Evolutionary conservation across 75 land plant species (phyloP).

Genomic region (Cryptomeria japonica): DNA sequence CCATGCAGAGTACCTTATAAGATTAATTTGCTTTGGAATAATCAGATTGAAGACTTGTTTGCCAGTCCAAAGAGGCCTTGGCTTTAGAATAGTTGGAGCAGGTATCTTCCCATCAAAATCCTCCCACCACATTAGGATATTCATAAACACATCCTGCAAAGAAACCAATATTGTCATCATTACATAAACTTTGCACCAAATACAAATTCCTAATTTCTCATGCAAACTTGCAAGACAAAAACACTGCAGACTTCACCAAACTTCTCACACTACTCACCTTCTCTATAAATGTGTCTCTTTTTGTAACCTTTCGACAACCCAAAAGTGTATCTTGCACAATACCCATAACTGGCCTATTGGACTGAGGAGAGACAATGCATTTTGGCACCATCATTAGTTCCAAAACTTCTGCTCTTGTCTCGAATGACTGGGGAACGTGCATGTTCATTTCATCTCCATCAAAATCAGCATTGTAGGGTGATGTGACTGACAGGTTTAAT

Average conservation of each 20-base stretch:
- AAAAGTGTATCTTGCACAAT: constrained; percentile 97
- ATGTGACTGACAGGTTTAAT: constrained; percentile 92
- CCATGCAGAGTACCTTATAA: constrained; percentile 80
- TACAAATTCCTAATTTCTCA: neutral
- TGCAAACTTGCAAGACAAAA: neutral
- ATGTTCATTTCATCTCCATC: constrained; percentile 99
- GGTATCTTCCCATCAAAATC: constrained; percentile 99
- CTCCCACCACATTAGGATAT: constrained; percentile 99
- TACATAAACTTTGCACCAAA: neutral
- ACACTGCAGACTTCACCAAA: neutral
- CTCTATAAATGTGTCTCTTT: constrained; percentile 95
- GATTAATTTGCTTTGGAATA: constrained; percentile 98
- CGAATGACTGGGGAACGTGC: constrained; percentile 99
- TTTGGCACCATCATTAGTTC: constrained; percentile 99
- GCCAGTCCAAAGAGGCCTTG: constrained; percentile 97
- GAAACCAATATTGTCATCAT: neutral
- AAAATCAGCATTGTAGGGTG: constrained; percentile 99
- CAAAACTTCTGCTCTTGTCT: constrained; percentile 93
- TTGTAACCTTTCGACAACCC: constrained; percentile 96
- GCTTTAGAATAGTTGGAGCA: constrained; percentile 90
- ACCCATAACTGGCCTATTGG: constrained; percentile 97
- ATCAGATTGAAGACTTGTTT: constrained; percentile 96
- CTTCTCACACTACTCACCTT: constrained; percentile 50
- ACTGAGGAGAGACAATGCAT: constrained; percentile 98
- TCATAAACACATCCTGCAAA: constrained; percentile 95